phyloP scores from a whole-genome alignment of 768 basidiomycete species.

The Amanita molliuscula region DNA sequence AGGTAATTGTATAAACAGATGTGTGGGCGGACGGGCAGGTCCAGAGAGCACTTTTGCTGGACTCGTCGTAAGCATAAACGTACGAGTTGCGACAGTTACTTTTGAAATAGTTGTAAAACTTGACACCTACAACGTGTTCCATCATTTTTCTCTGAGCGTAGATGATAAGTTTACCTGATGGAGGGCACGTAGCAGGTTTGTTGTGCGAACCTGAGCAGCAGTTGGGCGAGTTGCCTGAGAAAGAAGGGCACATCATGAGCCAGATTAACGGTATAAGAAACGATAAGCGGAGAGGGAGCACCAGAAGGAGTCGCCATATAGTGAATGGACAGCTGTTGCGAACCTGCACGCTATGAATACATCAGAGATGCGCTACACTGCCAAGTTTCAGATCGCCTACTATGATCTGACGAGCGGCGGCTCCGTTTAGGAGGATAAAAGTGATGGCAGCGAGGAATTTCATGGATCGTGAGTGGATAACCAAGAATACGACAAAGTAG shows the following conservation, averaged over 20 bases:
- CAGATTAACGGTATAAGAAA: neutral
- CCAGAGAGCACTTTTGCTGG: conserved; percentile 38
- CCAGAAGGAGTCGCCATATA: no score
- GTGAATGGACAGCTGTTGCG: no score
- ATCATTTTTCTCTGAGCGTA: neutral
- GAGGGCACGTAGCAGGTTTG: conserved; percentile 46
- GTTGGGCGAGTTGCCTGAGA: conserved; percentile 43
- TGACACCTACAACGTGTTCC: neutral
- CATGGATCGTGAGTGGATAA: no score
- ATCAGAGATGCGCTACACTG: no score
- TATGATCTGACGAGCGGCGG: no score
- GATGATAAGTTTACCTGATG: conserved; percentile 21
- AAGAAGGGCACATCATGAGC: neutral
- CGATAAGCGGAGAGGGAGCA: no score
- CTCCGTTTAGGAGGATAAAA: no score
- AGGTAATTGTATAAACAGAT: conserved; percentile 40
- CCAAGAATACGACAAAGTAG: no score
- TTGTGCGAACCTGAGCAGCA: conserved; percentile 51
- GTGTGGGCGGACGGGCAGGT: conserved; percentile 30
- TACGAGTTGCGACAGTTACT: conserved; percentile 35
- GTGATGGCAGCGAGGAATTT: no score
- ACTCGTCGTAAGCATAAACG: conserved; percentile 47
- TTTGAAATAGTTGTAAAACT: conserved; percentile 32
- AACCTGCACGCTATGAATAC: no score
- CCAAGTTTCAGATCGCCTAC: no score